phyloP scores from a whole-genome alignment of 2,329 filamentous ascomycete species.

The Fusarium verticillioides region DNA sequence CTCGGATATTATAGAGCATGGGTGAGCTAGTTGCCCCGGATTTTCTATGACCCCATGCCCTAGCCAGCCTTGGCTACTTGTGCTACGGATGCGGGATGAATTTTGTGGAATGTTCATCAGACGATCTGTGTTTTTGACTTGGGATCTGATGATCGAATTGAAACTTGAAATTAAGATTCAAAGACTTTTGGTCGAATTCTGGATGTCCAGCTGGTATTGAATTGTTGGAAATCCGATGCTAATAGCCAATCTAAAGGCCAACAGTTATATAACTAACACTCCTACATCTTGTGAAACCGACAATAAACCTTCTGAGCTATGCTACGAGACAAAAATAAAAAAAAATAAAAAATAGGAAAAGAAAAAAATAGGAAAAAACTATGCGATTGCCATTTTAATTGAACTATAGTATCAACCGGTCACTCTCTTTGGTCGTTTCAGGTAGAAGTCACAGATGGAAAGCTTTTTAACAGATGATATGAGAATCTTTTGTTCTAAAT shows the following conservation, averaged over 20 bases:
- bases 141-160: not conserved
- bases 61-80: not conserved
- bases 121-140: not conserved
- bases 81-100: not conserved
- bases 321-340: too few relatives aligned
- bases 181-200: too few relatives aligned
- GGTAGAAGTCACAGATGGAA: not conserved
- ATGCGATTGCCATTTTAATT: too few relatives aligned
- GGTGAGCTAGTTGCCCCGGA: not conserved
- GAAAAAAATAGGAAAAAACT: too few relatives aligned
- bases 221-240: too few relatives aligned
- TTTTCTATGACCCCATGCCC: not conserved
- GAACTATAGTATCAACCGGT: too few relatives aligned
- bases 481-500: not conserved
- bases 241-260: accelerated
- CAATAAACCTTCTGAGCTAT: too few relatives aligned
- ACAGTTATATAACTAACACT: accelerated
- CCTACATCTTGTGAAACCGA: accelerated
- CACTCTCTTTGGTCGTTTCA: not conserved
- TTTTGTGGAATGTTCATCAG: not conserved
- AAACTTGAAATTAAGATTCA: too few relatives aligned
- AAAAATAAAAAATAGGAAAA: too few relatives aligned
- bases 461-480: not conserved
- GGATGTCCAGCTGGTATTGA: too few relatives aligned
- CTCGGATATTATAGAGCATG: not conserved